Evolutionary conservation across 768 basidiomycete species (phyloP).

Genomic region (Hericium alpestre): DNA sequence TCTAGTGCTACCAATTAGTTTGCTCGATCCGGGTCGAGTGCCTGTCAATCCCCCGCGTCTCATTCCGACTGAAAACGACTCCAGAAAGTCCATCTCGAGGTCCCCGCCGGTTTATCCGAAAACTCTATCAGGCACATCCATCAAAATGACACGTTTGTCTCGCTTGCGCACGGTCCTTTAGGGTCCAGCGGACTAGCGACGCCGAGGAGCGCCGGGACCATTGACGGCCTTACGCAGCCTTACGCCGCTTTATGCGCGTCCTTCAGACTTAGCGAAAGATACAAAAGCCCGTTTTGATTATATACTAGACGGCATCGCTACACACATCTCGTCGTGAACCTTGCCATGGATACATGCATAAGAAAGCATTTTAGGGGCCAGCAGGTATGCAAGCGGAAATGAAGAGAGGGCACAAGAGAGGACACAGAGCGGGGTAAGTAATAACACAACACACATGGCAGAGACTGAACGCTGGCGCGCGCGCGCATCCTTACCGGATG

Average conservation of each 20-base stretch:
- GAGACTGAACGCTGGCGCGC: not conserved
- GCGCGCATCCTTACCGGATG: conserved; percentile 48
- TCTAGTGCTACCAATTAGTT: no score
- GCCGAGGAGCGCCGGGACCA: no score
- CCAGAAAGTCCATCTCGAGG: no score
- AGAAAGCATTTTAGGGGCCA: not conserved
- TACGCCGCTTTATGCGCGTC: not conserved
- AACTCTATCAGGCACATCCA: not conserved
- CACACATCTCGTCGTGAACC: not conserved
- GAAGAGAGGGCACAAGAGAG: conserved; percentile 2
- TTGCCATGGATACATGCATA: conserved; percentile 4
- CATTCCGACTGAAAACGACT: no score
- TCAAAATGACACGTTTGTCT: not conserved
- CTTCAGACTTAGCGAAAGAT: not conserved
- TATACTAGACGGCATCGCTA: not conserved
- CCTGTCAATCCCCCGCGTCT: no score
- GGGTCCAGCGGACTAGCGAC: no score
- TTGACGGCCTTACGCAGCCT: no score
- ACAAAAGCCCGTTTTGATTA: not conserved
- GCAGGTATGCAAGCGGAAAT: not conserved
- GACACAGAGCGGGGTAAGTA: conserved; percentile 8
- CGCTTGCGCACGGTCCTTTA: no score
- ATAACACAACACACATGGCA: conserved; percentile 12
- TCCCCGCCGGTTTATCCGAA: no score
- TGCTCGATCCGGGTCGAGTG: no score